Evolutionary conservation across 257 asterid genomes (phyloP), one percentile per base, ranked within the genome.

Genomic region (Vinca minor): DNA sequence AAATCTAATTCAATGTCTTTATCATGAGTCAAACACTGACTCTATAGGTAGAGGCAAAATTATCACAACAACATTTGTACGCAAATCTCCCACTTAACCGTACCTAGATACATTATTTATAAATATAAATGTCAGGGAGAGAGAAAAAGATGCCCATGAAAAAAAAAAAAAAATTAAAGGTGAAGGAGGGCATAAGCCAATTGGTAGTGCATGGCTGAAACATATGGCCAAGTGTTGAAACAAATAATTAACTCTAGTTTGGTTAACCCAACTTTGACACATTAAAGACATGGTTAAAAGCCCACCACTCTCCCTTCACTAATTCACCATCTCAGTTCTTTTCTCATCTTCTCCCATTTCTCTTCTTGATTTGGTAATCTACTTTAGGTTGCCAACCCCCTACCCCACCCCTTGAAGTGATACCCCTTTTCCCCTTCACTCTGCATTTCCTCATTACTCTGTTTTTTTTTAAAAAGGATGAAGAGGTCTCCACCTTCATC

Each of bases 321-420:
- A 32, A 45, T 18, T 49, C 55, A 11, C 47, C 34, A 1, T 54
- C 63, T 5, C 39, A 52, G 38, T 26, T 31, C 29, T 31, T 1
- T 47, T 18, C 3, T 25, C 2, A n/a, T 3, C 21, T 1, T 15
- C 38, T 54, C 34, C 4, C 44, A 10, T 59, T 35, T 14, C 58
- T 32, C 69, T 67, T 44, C 76, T 65, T 42, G 73, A 79, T 75
- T 79, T 82, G 89, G 88, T 79, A 75, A 86, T 82, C 91, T 70
- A 84, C 91, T 78, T 78, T 79, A 57, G 87, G 71, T 82, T 76
- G 80, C 81, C 83, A 73, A n/a, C n/a, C n/a, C n/a, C n/a, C n/a
- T n/a, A n/a, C n/a, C n/a, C n/a, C n/a, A n/a, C n/a, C n/a, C n/a
- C n/a, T n/a, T n/a, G 72, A 67, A 77, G 79, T 73, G 36, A 67